Evolutionary conservation across 164 flowering plant species (phyloP).

Genomic region (Tetracentron sinense): DNA sequence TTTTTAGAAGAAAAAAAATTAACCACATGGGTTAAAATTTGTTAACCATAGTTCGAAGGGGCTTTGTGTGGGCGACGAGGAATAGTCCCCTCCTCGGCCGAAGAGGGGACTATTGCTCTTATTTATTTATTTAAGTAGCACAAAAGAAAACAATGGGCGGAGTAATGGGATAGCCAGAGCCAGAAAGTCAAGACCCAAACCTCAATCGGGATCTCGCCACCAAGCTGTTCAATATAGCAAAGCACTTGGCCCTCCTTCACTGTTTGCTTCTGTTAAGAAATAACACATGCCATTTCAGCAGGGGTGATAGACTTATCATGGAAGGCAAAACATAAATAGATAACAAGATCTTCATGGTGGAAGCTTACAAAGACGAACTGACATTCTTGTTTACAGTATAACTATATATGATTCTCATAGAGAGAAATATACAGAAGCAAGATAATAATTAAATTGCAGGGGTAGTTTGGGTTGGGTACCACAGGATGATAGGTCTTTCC

Average conservation of each 20-base stretch:
- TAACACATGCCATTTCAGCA: not conserved
- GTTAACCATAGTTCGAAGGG: no score
- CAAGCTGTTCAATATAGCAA: constrained; percentile 80
- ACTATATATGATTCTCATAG: no score
- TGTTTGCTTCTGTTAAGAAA: constrained; percentile 50
- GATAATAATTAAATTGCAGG: no score
- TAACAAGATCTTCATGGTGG: not conserved
- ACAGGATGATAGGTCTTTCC: no score
- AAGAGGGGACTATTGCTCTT: no score
- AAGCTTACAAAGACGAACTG: not conserved
- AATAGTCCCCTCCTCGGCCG: no score
- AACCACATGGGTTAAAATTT: no score
- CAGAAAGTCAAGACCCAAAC: constrained; percentile 35
- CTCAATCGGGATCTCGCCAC: constrained; percentile 66
- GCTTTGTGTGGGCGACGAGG: no score
- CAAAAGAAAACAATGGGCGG: not conserved
- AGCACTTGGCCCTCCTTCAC: constrained; percentile 83
- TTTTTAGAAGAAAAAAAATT: no score
- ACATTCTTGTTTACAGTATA: not conserved
- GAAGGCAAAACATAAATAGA: not conserved
- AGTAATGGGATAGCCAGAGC: no score
- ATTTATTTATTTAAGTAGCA: not conserved
- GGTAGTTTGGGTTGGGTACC: no score
- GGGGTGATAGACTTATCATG: not conserved
- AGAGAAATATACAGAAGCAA: no score